phyloP scores from a whole-genome alignment of 2,329 filamentous ascomycete genomes.

The Bipolaris oryzae region DNA sequence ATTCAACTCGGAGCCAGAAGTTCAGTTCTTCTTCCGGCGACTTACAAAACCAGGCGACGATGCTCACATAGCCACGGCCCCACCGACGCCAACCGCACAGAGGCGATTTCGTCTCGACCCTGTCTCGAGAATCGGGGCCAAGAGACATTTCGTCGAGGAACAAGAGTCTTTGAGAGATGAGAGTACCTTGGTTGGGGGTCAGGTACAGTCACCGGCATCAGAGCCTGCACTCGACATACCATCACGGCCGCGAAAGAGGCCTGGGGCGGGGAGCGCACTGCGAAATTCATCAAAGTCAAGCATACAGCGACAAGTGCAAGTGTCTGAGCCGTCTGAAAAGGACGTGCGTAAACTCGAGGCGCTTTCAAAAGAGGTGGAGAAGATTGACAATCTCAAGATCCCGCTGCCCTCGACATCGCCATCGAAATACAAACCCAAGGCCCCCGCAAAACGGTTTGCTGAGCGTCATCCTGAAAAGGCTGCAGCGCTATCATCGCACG shows the following conservation, averaged over 20 bases:
- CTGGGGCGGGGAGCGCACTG: constrained; percentile 33
- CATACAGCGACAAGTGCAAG: constrained; percentile 13
- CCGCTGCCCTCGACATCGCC: constrained; percentile 21
- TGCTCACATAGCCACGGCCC: constrained; percentile 9
- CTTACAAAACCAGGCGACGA: constrained; percentile 34
- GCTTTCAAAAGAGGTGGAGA: constrained; percentile 42
- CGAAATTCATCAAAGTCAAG: constrained; percentile 11
- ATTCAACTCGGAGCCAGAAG: neutral
- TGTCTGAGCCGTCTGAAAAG: constrained; percentile 28
- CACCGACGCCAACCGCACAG: constrained; percentile 28
- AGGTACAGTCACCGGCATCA: constrained; percentile 6
- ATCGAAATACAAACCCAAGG: constrained; percentile 45
- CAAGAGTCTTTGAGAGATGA: constrained; percentile 11
- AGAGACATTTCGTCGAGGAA: constrained; percentile 32
- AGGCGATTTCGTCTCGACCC: constrained; percentile 36
- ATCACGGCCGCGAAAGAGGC: constrained; percentile 34
- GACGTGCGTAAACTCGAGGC: constrained; percentile 42
- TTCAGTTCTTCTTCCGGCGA: constrained; percentile 13
- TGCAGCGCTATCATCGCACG: constrained; percentile 21
- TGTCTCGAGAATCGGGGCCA: constrained; percentile 19
- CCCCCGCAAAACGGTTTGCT: constrained; percentile 41
- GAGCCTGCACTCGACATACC: constrained; percentile 13
- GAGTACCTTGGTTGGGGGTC: neutral
- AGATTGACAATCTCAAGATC: constrained; percentile 24
- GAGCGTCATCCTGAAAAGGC: constrained; percentile 42